Evolutionary conservation across 2,329 filamentous ascomycete genomes (phyloP).

Genomic region (Epichloe amarillans): DNA sequence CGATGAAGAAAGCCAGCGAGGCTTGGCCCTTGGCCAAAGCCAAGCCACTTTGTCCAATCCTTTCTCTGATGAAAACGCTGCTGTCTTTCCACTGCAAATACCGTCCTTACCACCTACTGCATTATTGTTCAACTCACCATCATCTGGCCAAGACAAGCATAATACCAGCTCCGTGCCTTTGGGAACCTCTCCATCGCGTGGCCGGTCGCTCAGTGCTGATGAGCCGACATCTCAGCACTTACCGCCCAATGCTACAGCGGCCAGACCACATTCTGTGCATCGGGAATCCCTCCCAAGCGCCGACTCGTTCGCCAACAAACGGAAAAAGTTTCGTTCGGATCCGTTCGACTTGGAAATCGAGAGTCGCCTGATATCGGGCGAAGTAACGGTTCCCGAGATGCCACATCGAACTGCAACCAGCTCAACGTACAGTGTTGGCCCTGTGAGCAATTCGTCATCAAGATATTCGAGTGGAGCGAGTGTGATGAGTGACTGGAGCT

Average conservation of each 20-base stretch:
- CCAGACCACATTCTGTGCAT: slow-evolving; percentile 21
- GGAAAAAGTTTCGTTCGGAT: slow-evolving; percentile 48
- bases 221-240: slow-evolving; percentile 14
- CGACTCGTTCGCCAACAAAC: slow-evolving; percentile 31
- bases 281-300: slow-evolving; percentile 26
- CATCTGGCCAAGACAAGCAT: background rate
- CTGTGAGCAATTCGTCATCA: slow-evolving; percentile 21
- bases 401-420: slow-evolving; percentile 12
- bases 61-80: slow-evolving; percentile 36
- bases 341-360: slow-evolving; percentile 49
- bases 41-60: slow-evolving; percentile 19
- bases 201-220: slow-evolving; percentile 25
- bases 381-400: slow-evolving; percentile 10
- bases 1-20: background rate
- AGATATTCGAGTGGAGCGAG: slow-evolving; percentile 39
- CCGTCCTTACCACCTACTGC: slow-evolving; percentile 4
- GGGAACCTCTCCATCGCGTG: slow-evolving; percentile 36
- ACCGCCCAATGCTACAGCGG: slow-evolving; percentile 17
- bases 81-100: slow-evolving; percentile 12
- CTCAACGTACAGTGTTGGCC: slow-evolving; percentile 36
- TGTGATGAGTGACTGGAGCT: slow-evolving; percentile 32
- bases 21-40: background rate
- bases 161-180: slow-evolving; percentile 14
- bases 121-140: background rate
- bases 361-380: slow-evolving; percentile 9